Percentiles rank a stretch among this genome's conserved stretches.
Conservation (phyloP, 2,329 filamentous ascomycete genomes). For the Pseudogymnoascus verrucosus region DNA sequence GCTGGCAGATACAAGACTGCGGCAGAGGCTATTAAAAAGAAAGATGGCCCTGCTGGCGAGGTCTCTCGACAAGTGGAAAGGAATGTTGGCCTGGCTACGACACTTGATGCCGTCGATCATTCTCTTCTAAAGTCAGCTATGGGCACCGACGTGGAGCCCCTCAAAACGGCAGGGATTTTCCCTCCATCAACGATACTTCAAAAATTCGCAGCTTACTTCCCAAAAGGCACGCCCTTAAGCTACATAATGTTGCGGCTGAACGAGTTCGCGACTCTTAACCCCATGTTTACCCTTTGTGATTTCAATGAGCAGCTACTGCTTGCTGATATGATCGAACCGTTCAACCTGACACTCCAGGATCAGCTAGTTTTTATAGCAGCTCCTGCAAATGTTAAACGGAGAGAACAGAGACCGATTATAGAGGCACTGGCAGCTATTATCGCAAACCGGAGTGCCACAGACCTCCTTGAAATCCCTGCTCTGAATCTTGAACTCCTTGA, state of each 20-base stretch:
- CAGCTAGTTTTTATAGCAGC: conserved; percentile 67
- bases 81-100: conserved; percentile 65
- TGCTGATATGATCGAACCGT: conserved; percentile 66
- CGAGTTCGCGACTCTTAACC: conserved; percentile 56
- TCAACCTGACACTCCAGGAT: conserved; percentile 63
- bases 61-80: conserved; percentile 10
- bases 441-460: conserved; percentile 56
- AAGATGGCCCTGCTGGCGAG: background rate
- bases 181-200: conserved; percentile 66
- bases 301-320: conserved; percentile 54
- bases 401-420: conserved; percentile 42
- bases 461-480: conserved; percentile 61
- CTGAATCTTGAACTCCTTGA: conserved; percentile 71
- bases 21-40: conserved; percentile 38
- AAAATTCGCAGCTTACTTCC: conserved; percentile 74
- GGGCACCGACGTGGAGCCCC: conserved; percentile 51
- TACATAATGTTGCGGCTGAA: conserved; percentile 72
- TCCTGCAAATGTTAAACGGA: conserved; percentile 53
- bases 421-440: conserved; percentile 61
- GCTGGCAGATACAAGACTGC: conserved; percentile 80
- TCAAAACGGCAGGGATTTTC: conserved; percentile 64
- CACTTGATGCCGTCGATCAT: conserved; percentile 65
- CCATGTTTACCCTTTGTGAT: conserved; percentile 62
- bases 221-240: conserved; percentile 69
- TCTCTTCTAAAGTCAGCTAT: conserved; percentile 55